Conservation (phyloP, 2,329 filamentous ascomycete genomes). For the Xylaria sp. region DNA sequence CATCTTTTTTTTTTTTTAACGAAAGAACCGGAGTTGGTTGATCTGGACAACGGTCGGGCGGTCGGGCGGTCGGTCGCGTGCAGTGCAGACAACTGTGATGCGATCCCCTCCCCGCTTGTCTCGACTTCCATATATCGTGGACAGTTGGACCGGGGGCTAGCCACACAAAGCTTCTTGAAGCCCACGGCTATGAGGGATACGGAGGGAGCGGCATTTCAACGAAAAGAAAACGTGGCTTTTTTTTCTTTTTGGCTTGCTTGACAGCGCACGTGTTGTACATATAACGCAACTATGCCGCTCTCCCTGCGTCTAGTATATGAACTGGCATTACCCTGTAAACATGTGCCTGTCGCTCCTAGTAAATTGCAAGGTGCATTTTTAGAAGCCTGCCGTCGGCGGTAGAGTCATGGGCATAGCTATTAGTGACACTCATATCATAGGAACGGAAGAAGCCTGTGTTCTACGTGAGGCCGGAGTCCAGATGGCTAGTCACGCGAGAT, state of each 20-base stretch:
- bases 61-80: slow-evolving; percentile 3
- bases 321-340: neutral
- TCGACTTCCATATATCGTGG: too few relatives aligned
- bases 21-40: slow-evolving; percentile 14
- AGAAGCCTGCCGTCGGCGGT: neutral
- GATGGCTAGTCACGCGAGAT: neutral
- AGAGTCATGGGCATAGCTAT: too few relatives aligned
- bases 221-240: slow-evolving; percentile 2
- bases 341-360: neutral
- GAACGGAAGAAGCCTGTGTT: neutral
- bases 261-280: slow-evolving; percentile 20
- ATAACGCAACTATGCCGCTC: slow-evolving; percentile 20
- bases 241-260: slow-evolving; percentile 7
- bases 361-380: neutral
- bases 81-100: too few relatives aligned
- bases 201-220: neutral
- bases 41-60: slow-evolving; percentile 13
- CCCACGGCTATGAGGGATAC: slow-evolving; percentile 9
- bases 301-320: slow-evolving; percentile 13
- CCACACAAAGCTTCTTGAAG: slow-evolving; percentile 1
- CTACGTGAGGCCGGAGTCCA: neutral
- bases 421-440: too few relatives aligned
- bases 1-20: neutral
- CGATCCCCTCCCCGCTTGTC: slow-evolving; percentile 14
- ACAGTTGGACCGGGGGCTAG: slow-evolving; percentile 13